Base-by-base conservation (phyloP, 1,139 yeast species). In the Zhuliangozyma blackwelliae region DNA sequence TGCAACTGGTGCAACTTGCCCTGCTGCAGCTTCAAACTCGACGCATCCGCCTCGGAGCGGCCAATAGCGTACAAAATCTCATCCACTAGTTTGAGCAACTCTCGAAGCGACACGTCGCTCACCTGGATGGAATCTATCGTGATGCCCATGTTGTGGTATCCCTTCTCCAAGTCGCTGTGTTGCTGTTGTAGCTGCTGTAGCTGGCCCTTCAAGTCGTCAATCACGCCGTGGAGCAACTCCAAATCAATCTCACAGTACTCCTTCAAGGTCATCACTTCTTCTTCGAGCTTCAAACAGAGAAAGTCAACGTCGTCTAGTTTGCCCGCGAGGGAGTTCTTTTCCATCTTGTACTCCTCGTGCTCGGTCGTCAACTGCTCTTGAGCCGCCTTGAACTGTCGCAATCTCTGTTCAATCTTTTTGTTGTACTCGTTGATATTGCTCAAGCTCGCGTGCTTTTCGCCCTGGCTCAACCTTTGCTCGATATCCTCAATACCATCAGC, bases 311-410 rank as follows among this genome's bases (percentile, higher is more conserved):
- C 82, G 43, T 79, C 80, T 3, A 77, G 54, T 42, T 77, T 74
- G 33, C 74, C 72, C 25, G 82, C 70, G 37, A 85, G 56, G 28
- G 75, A 61, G 13, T 67, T 63, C 51, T 86, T 87, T 40, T 80
- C 82, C 21, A 68, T 63, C 54, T 79, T 83, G 57, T 86, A 85
- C 34, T 71, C 74, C 25, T 73, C 68, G 52, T 85, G 88, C 46
- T 84, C 89, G n/a, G 67, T 59, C 0, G 84, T 73, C 34, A 85
- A 61, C 19, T 68, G 60, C 47, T 84, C 89, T 52, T 86, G 95
- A 2, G 72, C 58, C 35, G 66, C 70, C 45, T 83, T 84, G 45
- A 87, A 65, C 44, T 72, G 69, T 46, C 81, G 75, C 45, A 88
- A 65, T 47, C 84, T 82, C 9, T 62, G 59, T 50, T 85, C 95